A percentile compares a stretch with the other conserved stretches of the same genome.
These are phyloP conservation scores for Saururus chinensis DNA, from an alignment of 164 flowering plant species.

Conservation along the genomic window DNA sequence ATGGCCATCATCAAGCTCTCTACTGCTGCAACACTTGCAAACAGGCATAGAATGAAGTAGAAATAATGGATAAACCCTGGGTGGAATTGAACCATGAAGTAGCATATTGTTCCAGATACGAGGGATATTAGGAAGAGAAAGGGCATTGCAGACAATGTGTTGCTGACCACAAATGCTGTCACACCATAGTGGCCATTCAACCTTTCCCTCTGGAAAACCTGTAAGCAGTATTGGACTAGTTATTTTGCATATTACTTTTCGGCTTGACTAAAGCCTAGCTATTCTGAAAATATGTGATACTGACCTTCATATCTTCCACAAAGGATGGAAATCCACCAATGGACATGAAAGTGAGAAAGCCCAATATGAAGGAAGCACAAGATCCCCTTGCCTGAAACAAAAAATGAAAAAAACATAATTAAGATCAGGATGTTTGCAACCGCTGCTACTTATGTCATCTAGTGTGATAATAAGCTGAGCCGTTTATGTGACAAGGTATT, in stretches of 20 bases:
- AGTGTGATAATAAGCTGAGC: not conserved
- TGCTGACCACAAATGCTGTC: constrained; percentile 70
- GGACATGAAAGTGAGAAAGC: constrained; percentile 95
- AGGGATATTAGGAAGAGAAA: constrained; percentile 73
- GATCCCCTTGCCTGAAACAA: constrained; percentile 80
- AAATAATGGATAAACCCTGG: constrained; percentile 75
- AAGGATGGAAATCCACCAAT: constrained; percentile 98
- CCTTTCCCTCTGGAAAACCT: constrained; percentile 95
- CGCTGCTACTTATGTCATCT: no score
- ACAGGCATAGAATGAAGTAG: constrained; percentile 80
- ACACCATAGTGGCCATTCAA: constrained; percentile 91
- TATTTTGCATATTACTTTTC: no score
- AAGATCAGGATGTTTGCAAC: no score
- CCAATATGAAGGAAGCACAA: constrained; percentile 83
- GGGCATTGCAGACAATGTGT: constrained; percentile 85
- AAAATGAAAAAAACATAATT: no score
- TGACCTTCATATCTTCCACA: constrained; percentile 94
- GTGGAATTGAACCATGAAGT: constrained; percentile 85
- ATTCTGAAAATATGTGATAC: not conserved
- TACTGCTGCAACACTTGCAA: constrained; percentile 82
- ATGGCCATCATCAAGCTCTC: constrained; percentile 99
- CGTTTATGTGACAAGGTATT: no score
- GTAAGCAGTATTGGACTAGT: constrained; percentile 5
- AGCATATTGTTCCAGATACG: constrained; percentile 76
- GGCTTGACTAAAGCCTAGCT: not conserved